Evolutionary conservation across 352 stramenopile genomes (phyloP).

Genomic region (Pelagophyceae sp.): DNA sequence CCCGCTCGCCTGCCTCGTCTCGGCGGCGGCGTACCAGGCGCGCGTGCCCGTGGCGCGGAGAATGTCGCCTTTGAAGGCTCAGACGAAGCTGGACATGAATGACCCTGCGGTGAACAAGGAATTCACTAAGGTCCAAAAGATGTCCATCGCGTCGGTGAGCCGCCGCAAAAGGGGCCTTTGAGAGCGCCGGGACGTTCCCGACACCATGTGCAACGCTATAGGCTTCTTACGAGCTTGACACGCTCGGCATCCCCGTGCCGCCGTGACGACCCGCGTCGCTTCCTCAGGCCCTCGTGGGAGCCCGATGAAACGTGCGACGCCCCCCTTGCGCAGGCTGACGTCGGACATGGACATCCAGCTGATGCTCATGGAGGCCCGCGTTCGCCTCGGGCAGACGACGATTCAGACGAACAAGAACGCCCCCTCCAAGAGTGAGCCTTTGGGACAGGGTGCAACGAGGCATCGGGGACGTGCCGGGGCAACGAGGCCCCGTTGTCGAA

Average conservation of each 20-base stretch:
- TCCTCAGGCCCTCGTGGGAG: too few relatives aligned
- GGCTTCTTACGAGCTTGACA: not conserved
- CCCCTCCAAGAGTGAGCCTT: not conserved
- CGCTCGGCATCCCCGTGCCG: not conserved
- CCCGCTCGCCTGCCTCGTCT: too few relatives aligned
- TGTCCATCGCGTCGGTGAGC: not conserved
- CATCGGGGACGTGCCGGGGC: not conserved
- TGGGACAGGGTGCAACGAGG: too few relatives aligned
- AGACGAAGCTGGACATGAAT: not conserved
- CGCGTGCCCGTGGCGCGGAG: too few relatives aligned
- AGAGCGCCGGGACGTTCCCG: too few relatives aligned
- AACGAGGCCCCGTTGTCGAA: not conserved
- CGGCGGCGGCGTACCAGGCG: not conserved
- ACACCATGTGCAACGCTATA: too few relatives aligned
- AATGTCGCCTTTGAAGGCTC: too few relatives aligned
- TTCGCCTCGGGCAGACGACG: not conserved
- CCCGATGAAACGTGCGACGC: too few relatives aligned
- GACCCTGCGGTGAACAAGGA: not conserved
- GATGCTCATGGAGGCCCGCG: constrained; percentile 11
- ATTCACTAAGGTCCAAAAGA: not conserved
- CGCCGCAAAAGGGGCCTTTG: too few relatives aligned
- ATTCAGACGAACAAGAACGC: not conserved
- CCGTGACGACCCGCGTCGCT: too few relatives aligned
- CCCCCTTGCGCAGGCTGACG: too few relatives aligned
- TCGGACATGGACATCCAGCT: constrained; percentile 1